Base-by-base conservation (phyloP, 805 yeast genomes). In the Zygotorulaspora danielsina region DNA sequence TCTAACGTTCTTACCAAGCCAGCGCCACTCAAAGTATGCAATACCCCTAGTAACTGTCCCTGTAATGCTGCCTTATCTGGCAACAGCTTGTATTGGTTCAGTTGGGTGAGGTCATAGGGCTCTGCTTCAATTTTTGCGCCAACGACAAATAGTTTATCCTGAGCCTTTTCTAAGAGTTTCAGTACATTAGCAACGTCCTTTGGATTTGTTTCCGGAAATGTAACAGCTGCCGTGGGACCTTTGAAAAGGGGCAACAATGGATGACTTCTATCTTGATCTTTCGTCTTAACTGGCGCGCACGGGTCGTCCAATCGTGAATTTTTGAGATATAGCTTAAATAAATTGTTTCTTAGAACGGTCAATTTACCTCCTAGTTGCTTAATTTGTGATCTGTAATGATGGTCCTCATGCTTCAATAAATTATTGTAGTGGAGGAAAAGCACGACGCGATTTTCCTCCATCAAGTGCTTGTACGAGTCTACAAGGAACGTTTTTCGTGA, bases 391-490 rank as follows among this genome's bases (percentile, higher is more conserved):
- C 96, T 75, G 48, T 81, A 70, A 24, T 57, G 65, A 42, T 72
- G 75, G 57, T 83, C 79, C 48, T 93, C 97, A 10, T 64, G 53
- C 50, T 85, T 80, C 41, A 75, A 61, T 50, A 89, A 65, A 59
- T 88, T 88, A 61, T 87, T 86, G 67, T 86, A 90, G 66, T 93
- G 98, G 5, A 80, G 76, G 50, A 85, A 79, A 39, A 90, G 70
- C 10, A 89, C 70, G 32, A 89, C 78, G 26, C 85, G 79, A 59
- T 78, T 78, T 19, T 64, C 68, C 41, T 80, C 79, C 66, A 87
- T 72, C 46, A 87, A 60, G 46, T 81, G 66, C 45, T 85, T 76
- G 70, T 90, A 90, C 49, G 75, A 69, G 63, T 90, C 96, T 46
- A 90, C 70, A 47, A 90, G 69, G 52, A 78, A 88, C 0, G 97